Percentiles rank a stretch among this genome's conserved stretches.
Evolutionary conservation across 2,329 filamentous ascomycete species (phyloP).

Genomic region (Lizonia empirigonia): DNA sequence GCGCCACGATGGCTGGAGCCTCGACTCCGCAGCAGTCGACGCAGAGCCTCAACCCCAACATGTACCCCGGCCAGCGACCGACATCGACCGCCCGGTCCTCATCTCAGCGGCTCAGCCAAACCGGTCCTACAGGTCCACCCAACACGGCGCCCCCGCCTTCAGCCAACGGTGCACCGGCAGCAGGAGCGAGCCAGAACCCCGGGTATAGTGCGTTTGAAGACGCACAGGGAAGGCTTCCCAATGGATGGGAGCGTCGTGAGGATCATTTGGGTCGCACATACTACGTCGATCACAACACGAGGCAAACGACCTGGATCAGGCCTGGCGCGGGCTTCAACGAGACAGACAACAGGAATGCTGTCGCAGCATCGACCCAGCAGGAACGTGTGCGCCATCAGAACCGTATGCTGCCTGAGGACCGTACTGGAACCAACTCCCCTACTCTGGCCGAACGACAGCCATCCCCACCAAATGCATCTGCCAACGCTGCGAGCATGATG

Average conservation of each 20-base stretch:
- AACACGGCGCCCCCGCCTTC: constrained; percentile 51
- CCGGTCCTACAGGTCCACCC: constrained; percentile 43
- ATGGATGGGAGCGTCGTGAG: constrained; percentile 94
- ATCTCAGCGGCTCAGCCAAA: constrained; percentile 37
- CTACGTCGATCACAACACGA: constrained; percentile 97
- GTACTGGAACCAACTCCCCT: constrained; percentile 91
- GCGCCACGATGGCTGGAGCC: constrained; percentile 42
- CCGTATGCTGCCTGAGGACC: constrained; percentile 91
- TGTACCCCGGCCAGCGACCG: constrained; percentile 44
- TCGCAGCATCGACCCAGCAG: constrained; percentile 89
- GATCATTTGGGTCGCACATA: constrained; percentile 95
- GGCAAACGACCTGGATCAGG: constrained; percentile 94
- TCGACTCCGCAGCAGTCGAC: constrained; percentile 50
- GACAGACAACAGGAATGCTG: constrained; percentile 74
- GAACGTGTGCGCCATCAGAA: constrained; percentile 95
- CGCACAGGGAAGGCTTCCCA: constrained; percentile 86
- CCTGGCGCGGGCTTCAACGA: constrained; percentile 80
- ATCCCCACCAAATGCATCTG: constrained; percentile 38
- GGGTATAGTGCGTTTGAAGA: constrained; percentile 91
- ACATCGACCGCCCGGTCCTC: constrained; percentile 30
- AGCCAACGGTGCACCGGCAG: constrained; percentile 35
- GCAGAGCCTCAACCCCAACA: constrained; percentile 45
- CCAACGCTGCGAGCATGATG: constrained; percentile 80
- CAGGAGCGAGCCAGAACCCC: constrained; percentile 51
- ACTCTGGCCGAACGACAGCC: constrained; percentile 65